Evolutionary conservation across 176 grass and related monocot genomes (phyloP).

Genomic region (Aegilops longissima): DNA sequence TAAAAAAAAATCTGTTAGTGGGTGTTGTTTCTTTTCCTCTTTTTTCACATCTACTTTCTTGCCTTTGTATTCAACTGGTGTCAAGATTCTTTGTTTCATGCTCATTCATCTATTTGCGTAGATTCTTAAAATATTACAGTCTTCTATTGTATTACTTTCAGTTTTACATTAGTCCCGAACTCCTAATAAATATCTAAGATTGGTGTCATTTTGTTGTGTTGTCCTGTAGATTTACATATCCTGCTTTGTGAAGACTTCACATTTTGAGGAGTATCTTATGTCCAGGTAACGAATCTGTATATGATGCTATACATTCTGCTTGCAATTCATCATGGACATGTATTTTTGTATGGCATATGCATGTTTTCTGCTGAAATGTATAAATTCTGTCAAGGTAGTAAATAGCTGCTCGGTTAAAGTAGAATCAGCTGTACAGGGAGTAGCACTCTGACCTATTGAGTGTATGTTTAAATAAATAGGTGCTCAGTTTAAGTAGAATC

Average conservation of each 20-base stretch:
- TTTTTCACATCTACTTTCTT: background rate
- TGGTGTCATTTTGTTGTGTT: constrained; percentile 29
- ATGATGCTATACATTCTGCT: constrained; percentile 2
- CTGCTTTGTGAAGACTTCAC: constrained; percentile 95
- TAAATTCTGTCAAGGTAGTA: background rate
- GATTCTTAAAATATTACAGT: background rate
- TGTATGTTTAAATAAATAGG: background rate
- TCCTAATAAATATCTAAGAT: constrained; percentile 20
- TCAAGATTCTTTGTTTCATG: constrained; percentile 29
- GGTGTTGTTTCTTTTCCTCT: background rate
- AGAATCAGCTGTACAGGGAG: constrained; percentile 12
- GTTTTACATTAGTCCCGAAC: background rate
- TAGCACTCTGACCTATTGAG: background rate
- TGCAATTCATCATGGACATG: constrained; percentile 9
- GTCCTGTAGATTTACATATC: constrained; percentile 78
- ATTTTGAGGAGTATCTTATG: constrained; percentile 88
- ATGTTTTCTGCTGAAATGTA: background rate
- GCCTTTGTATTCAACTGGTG: background rate
- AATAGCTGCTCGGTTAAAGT: background rate
- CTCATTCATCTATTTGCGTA: constrained; percentile 5
- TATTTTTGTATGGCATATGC: background rate
- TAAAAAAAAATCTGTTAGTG: background rate
- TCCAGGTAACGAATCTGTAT: constrained; percentile 61
- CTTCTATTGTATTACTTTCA: constrained; percentile 1
- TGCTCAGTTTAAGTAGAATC: background rate